A percentile compares a stretch with the other conserved stretches of the same genome.
Evolutionary conservation across 164 flowering plant species (phyloP).

Genomic region (Aristolochia contorta): DNA sequence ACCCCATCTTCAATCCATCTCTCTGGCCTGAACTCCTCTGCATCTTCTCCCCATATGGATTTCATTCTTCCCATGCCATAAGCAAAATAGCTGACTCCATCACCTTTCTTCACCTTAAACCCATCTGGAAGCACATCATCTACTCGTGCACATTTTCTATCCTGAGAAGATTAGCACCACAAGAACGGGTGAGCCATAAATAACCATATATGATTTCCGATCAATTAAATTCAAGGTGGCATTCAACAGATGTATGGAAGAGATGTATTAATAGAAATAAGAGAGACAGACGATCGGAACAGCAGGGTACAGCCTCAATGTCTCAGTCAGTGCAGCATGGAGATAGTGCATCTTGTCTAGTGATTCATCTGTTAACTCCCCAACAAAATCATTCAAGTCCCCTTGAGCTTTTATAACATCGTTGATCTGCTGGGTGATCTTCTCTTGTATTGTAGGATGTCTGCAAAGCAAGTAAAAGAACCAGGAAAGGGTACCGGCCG

Average conservation of each 20-base stretch:
- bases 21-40: constrained; percentile 50
- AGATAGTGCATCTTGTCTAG: constrained; percentile 78
- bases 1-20: constrained; percentile 59
- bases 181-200: too few relatives aligned
- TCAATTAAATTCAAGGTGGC: neutral
- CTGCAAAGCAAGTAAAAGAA: constrained; percentile 63
- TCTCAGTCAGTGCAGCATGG: constrained; percentile 77
- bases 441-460: constrained; percentile 52
- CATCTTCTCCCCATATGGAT: constrained; percentile 71
- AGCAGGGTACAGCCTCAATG: constrained; percentile 81
- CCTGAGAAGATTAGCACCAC: constrained; percentile 16
- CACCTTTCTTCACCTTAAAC: constrained; percentile 44
- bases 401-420: constrained; percentile 8
- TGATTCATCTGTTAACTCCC: constrained; percentile 36
- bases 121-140: constrained; percentile 82
- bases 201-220: neutral
- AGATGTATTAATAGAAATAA: neutral
- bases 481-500: constrained; percentile 58
- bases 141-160: constrained; percentile 35
- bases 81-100: constrained; percentile 39
- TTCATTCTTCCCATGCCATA: constrained; percentile 80
- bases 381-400: constrained; percentile 26
- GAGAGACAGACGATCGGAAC: constrained; percentile 56
- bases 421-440: constrained; percentile 36
- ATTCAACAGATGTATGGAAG: neutral